Evolutionary conservation across 192 early-diverging fungal genomes (phyloP).

Genomic region (Martensiomyces pterosporus): DNA sequence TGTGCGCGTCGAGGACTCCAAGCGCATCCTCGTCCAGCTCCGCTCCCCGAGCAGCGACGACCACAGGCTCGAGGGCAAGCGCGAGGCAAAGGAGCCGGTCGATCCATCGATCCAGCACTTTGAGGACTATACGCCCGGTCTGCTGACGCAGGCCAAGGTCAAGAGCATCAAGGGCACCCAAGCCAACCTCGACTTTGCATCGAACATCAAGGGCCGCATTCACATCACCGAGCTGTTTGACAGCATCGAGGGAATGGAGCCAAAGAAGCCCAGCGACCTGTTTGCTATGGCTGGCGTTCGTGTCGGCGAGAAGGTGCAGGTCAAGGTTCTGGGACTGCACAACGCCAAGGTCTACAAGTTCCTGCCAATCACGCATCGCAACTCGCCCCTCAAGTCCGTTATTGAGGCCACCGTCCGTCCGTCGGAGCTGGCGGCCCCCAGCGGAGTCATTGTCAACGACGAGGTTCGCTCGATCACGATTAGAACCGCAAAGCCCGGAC

Average conservation of each 20-base stretch:
- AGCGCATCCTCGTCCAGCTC: slow-evolving; percentile 34
- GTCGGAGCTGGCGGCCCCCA: slow-evolving; percentile 39
- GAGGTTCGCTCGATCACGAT: slow-evolving; percentile 17
- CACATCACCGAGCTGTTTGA: slow-evolving; percentile 70
- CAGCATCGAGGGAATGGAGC: slow-evolving; percentile 20
- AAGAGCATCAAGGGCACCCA: slow-evolving; percentile 51
- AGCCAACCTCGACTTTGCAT: slow-evolving; percentile 61
- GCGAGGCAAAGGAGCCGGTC: slow-evolving; percentile 35
- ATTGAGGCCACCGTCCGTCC: slow-evolving; percentile 60
- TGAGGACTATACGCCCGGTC: slow-evolving; percentile 51
- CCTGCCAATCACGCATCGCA: slow-evolving; percentile 61
- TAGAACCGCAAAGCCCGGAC: slow-evolving; percentile 34
- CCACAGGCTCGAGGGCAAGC: slow-evolving; percentile 13
- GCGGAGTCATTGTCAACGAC: slow-evolving; percentile 5
- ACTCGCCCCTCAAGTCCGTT: slow-evolving; percentile 45
- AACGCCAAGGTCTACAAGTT: slow-evolving; percentile 59
- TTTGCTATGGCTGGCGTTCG: slow-evolving; percentile 33
- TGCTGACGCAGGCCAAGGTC: slow-evolving; percentile 41
- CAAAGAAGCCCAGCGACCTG: slow-evolving; percentile 21
- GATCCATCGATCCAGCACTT: slow-evolving; percentile 43
- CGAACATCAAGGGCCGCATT: slow-evolving; percentile 68
- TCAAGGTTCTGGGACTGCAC: slow-evolving; percentile 65
- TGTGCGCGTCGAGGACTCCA: slow-evolving; percentile 29
- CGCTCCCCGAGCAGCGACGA: neutral
- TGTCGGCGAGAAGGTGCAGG: slow-evolving; percentile 45